These are phyloP conservation scores for Hordeum vulgare DNA, from an alignment of 176 grass and related monocot genomes.

Conservation along the genomic window MorexV3_pseudomolecules_assembly NC_058519.1:86540501-86541000, in stretches of 20 bases:
- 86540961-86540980: background rate
- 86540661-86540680: slow-evolving; percentile 25
- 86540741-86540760: slow-evolving; percentile 33
- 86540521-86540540: background rate
- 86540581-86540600: slow-evolving; percentile 42
- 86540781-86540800: slow-evolving; percentile 8
- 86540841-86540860: background rate
- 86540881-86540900: background rate
- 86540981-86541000: background rate
- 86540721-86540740: slow-evolving; percentile 43
- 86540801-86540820: background rate
- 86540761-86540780: slow-evolving; percentile 26
- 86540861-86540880: background rate
- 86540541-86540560: background rate
- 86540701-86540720: slow-evolving; percentile 31
- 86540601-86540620: slow-evolving; percentile 38
- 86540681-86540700: slow-evolving; percentile 27
- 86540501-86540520: background rate
- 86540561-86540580: slow-evolving; percentile 44
- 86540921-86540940: background rate
- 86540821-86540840: background rate
- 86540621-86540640: slow-evolving; percentile 32
- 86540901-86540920: background rate
- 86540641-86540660: slow-evolving; percentile 27
- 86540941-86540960: background rate